Percentiles rank a stretch among this genome's conserved stretches.
phyloP scores from a whole-genome alignment of 441 rosid genomes.

The Gossypium laxum region DNA sequence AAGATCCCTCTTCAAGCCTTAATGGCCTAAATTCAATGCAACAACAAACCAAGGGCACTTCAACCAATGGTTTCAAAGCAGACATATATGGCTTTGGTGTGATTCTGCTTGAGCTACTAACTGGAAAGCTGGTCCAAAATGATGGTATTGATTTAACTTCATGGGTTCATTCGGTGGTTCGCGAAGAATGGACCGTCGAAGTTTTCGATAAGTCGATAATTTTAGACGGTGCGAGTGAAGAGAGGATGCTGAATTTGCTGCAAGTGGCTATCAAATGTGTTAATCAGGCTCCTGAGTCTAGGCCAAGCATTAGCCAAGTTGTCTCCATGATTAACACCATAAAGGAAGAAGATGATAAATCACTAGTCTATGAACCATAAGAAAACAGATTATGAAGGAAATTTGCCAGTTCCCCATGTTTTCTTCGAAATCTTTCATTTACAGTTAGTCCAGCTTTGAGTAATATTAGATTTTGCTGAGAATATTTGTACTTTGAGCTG shows the following conservation, averaged over 20 bases:
- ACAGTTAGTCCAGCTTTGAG: neutral
- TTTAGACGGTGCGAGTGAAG: slow-evolving; percentile 44
- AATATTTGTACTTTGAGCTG: neutral
- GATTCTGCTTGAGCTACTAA: slow-evolving; percentile 46
- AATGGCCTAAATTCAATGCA: neutral
- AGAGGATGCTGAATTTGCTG: slow-evolving; percentile 48
- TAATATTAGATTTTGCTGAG: neutral
- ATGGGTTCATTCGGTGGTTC: slow-evolving; percentile 47
- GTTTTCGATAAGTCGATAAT: slow-evolving; percentile 45
- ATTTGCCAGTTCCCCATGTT: neutral
- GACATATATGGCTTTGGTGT: slow-evolving; percentile 43
- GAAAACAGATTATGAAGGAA: neutral
- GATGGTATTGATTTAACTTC: slow-evolving; percentile 37
- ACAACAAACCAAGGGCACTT: neutral
- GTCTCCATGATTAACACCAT: slow-evolving; percentile 35
- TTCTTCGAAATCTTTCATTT: slow-evolving; percentile 3
- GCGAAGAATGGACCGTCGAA: slow-evolving; percentile 58
- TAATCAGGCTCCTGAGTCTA: slow-evolving; percentile 10
- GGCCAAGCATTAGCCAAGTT: slow-evolving; percentile 36
- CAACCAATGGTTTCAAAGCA: slow-evolving; percentile 17
- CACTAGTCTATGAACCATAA: slow-evolving; percentile 23
- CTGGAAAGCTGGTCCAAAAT: slow-evolving; percentile 34
- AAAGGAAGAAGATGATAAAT: slow-evolving; percentile 49
- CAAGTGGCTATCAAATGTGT: slow-evolving; percentile 53
- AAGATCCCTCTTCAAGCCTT: slow-evolving; percentile 6